These are phyloP conservation scores for Nitzschia sp. DNA, from an alignment of 108 stramenopile species.

Conservation along the genomic window DNA sequence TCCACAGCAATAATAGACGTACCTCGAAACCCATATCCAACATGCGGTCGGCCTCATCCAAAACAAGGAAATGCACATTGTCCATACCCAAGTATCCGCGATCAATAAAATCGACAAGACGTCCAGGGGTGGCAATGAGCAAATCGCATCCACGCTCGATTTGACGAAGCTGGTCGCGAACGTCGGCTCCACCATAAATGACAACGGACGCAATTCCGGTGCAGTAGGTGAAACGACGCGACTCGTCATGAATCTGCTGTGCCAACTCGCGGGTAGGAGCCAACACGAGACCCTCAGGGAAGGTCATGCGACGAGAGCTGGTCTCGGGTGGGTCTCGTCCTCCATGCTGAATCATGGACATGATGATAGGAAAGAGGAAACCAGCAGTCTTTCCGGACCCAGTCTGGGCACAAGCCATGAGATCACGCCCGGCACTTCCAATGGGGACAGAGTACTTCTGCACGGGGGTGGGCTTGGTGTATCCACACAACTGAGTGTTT, in stretches of 20 bases:
- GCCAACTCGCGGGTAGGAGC: slow-evolving; percentile 98
- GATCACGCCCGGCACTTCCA: slow-evolving; percentile 81
- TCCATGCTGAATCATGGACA: slow-evolving; percentile 82
- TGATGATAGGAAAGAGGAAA: slow-evolving; percentile 96
- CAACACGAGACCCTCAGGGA: slow-evolving; percentile 87
- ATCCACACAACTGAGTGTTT: slow-evolving; percentile 92
- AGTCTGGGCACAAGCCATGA: slow-evolving; percentile 97
- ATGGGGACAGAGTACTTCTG: slow-evolving; percentile 99
- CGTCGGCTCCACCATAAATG: slow-evolving; percentile 97
- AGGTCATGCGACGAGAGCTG: slow-evolving; percentile 51
- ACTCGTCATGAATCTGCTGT: slow-evolving; percentile 97
- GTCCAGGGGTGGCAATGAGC: slow-evolving; percentile 98
- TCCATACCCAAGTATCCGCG: slow-evolving; percentile 89
- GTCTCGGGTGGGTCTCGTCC: slow-evolving; percentile 61
- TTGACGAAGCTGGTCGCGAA: slow-evolving; percentile 85
- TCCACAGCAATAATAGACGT: slow-evolving; percentile 2
- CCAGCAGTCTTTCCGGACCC: slow-evolving; percentile 97
- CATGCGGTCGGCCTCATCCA: slow-evolving; percentile 99
- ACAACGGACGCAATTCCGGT: slow-evolving; percentile 93
- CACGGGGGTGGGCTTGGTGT: slow-evolving; percentile 95
- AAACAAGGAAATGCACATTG: slow-evolving; percentile 74
- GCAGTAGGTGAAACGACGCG: slow-evolving; percentile 91
- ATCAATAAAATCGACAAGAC: slow-evolving; percentile 93
- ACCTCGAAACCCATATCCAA: slow-evolving; percentile 98
- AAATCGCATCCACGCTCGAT: slow-evolving; percentile 87